Evolutionary conservation across 192 early-diverging fungal species (phyloP).

Genomic region (Gaertneriomyces sp.): DNA sequence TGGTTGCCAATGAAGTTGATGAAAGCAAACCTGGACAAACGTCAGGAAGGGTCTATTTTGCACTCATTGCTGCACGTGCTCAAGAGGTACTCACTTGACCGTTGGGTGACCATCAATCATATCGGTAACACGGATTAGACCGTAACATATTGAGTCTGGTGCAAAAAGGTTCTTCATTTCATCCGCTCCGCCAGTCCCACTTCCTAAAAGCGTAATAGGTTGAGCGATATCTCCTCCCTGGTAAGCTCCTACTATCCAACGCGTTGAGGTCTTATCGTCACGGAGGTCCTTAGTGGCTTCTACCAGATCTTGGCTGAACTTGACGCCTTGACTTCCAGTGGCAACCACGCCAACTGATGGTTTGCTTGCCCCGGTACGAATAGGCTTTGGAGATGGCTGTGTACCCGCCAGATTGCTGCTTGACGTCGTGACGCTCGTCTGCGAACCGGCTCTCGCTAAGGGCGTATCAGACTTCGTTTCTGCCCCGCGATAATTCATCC

Average conservation of each 20-base stretch:
- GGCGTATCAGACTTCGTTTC: background rate
- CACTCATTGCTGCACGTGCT: too few relatives aligned
- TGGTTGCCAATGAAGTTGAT: constrained; percentile 32
- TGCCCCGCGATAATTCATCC: background rate
- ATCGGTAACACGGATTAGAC: constrained; percentile 37
- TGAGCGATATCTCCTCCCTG: constrained; percentile 32
- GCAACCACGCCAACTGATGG: constrained; percentile 16
- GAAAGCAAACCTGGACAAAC: constrained; percentile 26
- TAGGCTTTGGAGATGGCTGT: too few relatives aligned
- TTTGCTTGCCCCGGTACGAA: background rate
- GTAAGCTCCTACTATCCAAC: constrained; percentile 38
- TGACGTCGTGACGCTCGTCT: too few relatives aligned
- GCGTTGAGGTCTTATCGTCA: constrained; percentile 38
- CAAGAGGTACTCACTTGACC: constrained; percentile 17
- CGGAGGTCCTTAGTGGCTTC: constrained; percentile 32
- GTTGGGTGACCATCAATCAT: constrained; percentile 36
- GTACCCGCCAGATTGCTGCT: too few relatives aligned
- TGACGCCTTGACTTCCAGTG: constrained; percentile 22
- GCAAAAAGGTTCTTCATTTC: constrained; percentile 31
- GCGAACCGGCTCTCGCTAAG: too few relatives aligned
- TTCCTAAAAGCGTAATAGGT: constrained; percentile 31
- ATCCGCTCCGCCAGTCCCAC: constrained; percentile 27
- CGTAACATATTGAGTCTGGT: constrained; percentile 29
- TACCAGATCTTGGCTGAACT: constrained; percentile 23
- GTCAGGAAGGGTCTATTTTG: too few relatives aligned